Evolutionary conservation across 176 grass and related monocot species (phyloP).

Genomic region (Triticum turgidum): DNA sequence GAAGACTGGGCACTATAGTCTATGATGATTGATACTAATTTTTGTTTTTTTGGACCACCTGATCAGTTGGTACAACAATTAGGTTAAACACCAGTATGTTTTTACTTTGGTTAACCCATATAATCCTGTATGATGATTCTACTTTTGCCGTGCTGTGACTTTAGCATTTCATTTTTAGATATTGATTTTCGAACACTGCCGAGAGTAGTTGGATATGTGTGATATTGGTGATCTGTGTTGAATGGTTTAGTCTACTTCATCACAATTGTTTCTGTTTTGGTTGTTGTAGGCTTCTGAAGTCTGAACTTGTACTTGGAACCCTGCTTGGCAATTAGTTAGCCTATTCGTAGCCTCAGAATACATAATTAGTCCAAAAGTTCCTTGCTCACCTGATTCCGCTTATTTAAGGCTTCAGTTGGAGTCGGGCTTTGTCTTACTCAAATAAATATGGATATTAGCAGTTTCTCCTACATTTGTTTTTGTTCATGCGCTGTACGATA

Average conservation of each 20-base stretch:
- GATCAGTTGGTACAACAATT: neutral
- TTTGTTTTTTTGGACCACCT: neutral
- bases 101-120: neutral
- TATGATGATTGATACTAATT: neutral
- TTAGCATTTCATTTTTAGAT: neutral
- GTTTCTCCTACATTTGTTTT: neutral
- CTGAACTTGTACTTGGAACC: neutral
- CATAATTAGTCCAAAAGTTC: neutral
- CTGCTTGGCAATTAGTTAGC: neutral
- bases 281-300: neutral
- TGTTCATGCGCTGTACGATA: neutral
- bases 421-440: neutral
- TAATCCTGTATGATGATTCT: neutral
- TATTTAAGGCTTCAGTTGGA: neutral
- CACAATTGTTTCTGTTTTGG: neutral
- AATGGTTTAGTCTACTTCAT: neutral
- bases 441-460: neutral
- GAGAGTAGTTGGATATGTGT: neutral
- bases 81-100: neutral
- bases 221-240: conserved; percentile 1
- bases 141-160: neutral
- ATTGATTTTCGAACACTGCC: neutral
- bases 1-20: neutral
- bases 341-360: conserved; percentile 9
- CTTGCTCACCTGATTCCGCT: neutral